These are phyloP conservation scores for Saksenaea oblongispora DNA, from an alignment of 371 early-diverging fungal genomes.

Conservation along the genomic window DNA sequence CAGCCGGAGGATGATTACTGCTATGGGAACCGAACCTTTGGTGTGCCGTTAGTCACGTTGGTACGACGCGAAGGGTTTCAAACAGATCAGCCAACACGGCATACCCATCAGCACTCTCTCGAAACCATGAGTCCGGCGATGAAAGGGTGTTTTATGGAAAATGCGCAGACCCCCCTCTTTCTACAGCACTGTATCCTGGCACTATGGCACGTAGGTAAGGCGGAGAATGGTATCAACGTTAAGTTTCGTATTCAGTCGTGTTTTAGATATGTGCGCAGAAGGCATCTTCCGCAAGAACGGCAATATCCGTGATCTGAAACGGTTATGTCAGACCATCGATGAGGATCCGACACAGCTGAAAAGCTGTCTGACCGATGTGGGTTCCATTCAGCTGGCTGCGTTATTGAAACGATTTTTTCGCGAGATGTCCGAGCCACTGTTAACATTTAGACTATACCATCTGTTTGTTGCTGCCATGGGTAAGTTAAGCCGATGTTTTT, in stretches of 20 bases:
- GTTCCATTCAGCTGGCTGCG: slow-evolving; percentile 86
- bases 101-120: slow-evolving; percentile 48
- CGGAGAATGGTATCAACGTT: not conserved
- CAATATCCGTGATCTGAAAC: slow-evolving; percentile 86
- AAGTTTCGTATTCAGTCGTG: not conserved
- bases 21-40: slow-evolving; percentile 28
- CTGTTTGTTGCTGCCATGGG: slow-evolving; percentile 77
- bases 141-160: slow-evolving; percentile 41
- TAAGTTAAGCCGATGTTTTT: slow-evolving; percentile 28
- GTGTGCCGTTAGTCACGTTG: slow-evolving; percentile 11
- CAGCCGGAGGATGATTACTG: slow-evolving; percentile 3
- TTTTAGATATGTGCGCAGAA: slow-evolving; percentile 79
- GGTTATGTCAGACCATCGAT: slow-evolving; percentile 78
- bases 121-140: slow-evolving; percentile 65
- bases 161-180: slow-evolving; percentile 68
- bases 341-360: slow-evolving; percentile 44
- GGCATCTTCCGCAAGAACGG: slow-evolving; percentile 98
- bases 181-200: slow-evolving; percentile 73
- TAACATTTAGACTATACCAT: slow-evolving; percentile 83
- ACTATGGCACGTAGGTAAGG: slow-evolving; percentile 63
- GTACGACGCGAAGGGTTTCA: slow-evolving; percentile 42
- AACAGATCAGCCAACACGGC: slow-evolving; percentile 23
- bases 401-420: slow-evolving; percentile 91
- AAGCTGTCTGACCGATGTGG: slow-evolving; percentile 44
- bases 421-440: slow-evolving; percentile 91